Evolutionary conservation across 345 rosid species (phyloP).

Genomic region (Hirschfeldia incana): DNA sequence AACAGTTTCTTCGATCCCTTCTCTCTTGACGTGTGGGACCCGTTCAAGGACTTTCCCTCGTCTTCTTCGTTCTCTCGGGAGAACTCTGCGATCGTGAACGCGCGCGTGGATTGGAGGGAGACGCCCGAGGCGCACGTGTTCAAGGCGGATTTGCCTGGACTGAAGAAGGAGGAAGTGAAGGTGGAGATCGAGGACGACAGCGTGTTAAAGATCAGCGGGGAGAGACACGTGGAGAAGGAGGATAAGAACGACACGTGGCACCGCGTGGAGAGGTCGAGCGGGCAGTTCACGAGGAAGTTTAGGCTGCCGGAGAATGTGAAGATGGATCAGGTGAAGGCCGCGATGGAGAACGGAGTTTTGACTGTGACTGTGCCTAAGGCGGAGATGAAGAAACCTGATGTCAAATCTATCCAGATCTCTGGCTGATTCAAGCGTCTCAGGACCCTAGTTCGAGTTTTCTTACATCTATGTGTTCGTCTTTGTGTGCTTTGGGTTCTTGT

Average conservation of each 20-base stretch:
- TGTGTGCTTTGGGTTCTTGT: neutral
- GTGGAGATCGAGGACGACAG: conserved; percentile 47
- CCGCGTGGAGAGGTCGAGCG: conserved; percentile 34
- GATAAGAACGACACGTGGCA: conserved; percentile 44
- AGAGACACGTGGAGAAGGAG: conserved; percentile 41
- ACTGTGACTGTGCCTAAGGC: conserved; percentile 51
- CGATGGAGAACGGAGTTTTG: conserved; percentile 58
- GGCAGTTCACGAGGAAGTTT: conserved; percentile 37
- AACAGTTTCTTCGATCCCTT: conserved; percentile 42
- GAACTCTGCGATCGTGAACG: conserved; percentile 28
- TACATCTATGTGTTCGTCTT: neutral
- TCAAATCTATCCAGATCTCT: conserved; percentile 53
- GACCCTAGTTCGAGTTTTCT: neutral
- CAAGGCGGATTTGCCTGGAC: conserved; percentile 35
- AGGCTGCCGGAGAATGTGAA: conserved; percentile 42
- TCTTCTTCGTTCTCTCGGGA: conserved; percentile 15
- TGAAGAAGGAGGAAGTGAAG: conserved; percentile 47
- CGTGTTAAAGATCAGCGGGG: conserved; percentile 41
- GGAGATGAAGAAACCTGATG: conserved; percentile 40
- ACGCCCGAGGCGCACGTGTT: conserved; percentile 42
- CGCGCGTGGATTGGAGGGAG: conserved; percentile 43
- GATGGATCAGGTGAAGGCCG: conserved; percentile 48
- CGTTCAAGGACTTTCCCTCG: conserved; percentile 21
- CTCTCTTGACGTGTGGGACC: conserved; percentile 34
- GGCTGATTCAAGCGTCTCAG: conserved; percentile 18